Evolutionary conservation across 2,329 filamentous ascomycete species (phyloP).

Genomic region (Pseudocercospora pini-densiflorae): DNA sequence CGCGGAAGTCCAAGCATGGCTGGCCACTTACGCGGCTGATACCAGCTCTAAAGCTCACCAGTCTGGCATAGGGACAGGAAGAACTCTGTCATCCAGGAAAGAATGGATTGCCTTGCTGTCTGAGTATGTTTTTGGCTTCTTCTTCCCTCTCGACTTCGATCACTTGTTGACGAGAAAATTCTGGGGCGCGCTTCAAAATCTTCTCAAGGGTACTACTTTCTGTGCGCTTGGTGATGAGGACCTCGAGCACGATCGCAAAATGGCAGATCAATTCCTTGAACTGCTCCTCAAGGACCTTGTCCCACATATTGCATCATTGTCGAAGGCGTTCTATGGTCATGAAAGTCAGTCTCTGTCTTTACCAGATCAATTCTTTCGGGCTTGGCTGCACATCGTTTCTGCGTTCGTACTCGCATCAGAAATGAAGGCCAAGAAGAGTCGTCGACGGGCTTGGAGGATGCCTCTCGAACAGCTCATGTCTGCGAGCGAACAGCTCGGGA

Average conservation of each 20-base stretch:
- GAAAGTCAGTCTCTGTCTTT: slow-evolving; percentile 1
- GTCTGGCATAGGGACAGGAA: not conserved
- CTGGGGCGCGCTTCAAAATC: slow-evolving; percentile 15
- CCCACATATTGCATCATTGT: slow-evolving; percentile 6
- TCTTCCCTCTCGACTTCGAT: slow-evolving; percentile 19
- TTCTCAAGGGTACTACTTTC: slow-evolving; percentile 10
- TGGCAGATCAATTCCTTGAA: slow-evolving; percentile 7
- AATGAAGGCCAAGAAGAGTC: not conserved
- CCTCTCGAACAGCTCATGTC: not conserved
- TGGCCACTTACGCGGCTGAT: not conserved
- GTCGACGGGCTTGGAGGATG: not conserved
- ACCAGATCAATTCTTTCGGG: slow-evolving; percentile 16
- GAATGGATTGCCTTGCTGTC: slow-evolving; percentile 9
- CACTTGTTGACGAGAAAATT: slow-evolving; percentile 17
- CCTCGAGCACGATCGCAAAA: not conserved
- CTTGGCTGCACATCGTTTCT: slow-evolving; percentile 20
- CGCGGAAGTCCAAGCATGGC: slow-evolving; percentile 7
- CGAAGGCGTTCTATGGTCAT: slow-evolving; percentile 7
- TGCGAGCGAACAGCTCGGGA: slow-evolving; percentile 6
- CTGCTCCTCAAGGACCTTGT: slow-evolving; percentile 9
- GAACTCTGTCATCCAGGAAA: not conserved
- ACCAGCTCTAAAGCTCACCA: not conserved
- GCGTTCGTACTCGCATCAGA: slow-evolving; percentile 14
- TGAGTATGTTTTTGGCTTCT: slow-evolving; percentile 18
- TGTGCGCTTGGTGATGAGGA: not conserved